phyloP scores from a whole-genome alignment of 306 rosid genomes.

The Rosa rugosa region DNA sequence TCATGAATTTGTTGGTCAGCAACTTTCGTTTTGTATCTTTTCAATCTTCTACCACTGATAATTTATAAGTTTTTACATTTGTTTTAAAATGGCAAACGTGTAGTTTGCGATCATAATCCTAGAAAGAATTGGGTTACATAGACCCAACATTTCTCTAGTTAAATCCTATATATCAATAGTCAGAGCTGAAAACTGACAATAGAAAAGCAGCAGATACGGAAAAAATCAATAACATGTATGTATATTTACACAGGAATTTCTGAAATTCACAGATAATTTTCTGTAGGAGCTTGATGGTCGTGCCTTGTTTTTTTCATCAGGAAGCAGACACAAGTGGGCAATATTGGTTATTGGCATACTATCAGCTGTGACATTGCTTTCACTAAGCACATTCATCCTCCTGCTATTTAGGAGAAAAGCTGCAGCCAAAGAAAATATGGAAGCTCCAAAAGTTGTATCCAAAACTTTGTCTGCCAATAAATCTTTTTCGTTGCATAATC shows the following conservation, averaged over 20 bases:
- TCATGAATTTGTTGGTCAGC: not conserved
- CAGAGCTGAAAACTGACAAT: not conserved
- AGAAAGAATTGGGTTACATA: not conserved
- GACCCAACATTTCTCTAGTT: not conserved
- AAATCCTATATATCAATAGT: not conserved
- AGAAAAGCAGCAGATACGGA: not conserved
- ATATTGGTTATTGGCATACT: slow-evolving; percentile 37
- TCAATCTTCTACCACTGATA: not conserved
- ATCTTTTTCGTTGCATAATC: slow-evolving; percentile 40
- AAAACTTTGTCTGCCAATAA: slow-evolving; percentile 33
- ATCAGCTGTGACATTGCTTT: slow-evolving; percentile 47
- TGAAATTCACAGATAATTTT: slow-evolving; percentile 1
- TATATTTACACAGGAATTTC: not conserved
- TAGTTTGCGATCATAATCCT: not conserved
- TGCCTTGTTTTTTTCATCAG: slow-evolving; percentile 34
- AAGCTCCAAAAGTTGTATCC: slow-evolving; percentile 34
- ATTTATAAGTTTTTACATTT: not conserved
- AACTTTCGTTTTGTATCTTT: not conserved
- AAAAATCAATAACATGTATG: not conserved
- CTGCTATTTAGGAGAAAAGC: slow-evolving; percentile 40
- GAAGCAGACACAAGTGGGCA: slow-evolving; percentile 31
- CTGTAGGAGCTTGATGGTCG: slow-evolving; percentile 8
- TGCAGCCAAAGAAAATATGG: slow-evolving; percentile 12
- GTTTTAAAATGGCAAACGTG: not conserved
- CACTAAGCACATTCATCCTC: slow-evolving; percentile 34